Base-by-base conservation (phyloP, 352 stramenopile genomes). In the Phytophthora podocarpi region DNA sequence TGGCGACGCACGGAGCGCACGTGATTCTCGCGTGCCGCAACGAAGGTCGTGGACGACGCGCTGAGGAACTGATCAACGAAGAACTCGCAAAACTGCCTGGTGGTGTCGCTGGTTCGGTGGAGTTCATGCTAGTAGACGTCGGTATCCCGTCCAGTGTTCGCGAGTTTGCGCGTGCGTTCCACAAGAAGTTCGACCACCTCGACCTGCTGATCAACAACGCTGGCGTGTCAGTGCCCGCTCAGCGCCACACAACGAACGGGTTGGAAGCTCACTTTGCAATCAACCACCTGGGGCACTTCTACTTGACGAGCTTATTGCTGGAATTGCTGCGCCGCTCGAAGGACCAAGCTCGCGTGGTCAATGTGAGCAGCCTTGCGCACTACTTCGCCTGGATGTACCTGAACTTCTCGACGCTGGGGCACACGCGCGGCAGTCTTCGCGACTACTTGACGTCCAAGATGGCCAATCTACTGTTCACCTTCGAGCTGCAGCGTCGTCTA, bases 151-250 rank as follows among this genome's bases (percentile, higher is more conserved):
- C 28, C 21, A 89, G 70, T 51, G 67, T 90, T 15, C 65, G 57
- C 9, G 50, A 52, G 6, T 90, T 92, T 50, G 60, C 65, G 3
- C 32, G 36, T 15, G 65, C 40, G 11, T 84, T 84, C 47, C 63
- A 72, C n/a, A 50, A 58, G 6, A 60, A 56, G 5, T 69, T 78
- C 26, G 63, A 74, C 16, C 67, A 61, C 11, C 35, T 95, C 2
- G 80, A 93, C 46, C 13, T 91, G 40, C 67, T 95, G 6, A 72
- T 95, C 49, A 91, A 90, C 73, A 93, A 93, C 45, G 85, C 83
- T 7, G 85, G 85, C 6, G 75, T 90, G 46, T 73, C 74, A 7
- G 76, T 71, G 0, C 46, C 79, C 3, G 45, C 78, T 9, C 56
- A 82, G 39, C 42, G 52, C 11, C 39, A 76, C 16, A 82, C 69